These are phyloP conservation scores for Aspergillus sp. DNA, from an alignment of 2,329 filamentous ascomycete species.

Conservation along the genomic window DNA sequence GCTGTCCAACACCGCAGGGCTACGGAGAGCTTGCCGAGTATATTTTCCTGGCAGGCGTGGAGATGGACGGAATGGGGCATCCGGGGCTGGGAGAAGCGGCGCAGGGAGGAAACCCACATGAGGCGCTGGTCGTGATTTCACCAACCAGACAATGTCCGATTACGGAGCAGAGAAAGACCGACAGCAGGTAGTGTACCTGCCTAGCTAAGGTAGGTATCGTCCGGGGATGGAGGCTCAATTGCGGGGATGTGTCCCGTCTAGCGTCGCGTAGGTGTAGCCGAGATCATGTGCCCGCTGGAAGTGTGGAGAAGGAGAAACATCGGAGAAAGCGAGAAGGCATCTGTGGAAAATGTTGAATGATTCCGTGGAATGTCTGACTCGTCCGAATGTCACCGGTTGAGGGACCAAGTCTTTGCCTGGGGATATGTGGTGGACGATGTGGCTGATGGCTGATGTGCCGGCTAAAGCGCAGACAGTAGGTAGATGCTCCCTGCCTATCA, in stretches of 20 bases:
- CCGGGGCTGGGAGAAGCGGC: neutral
- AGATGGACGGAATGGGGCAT: neutral
- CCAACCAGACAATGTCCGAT: conserved; percentile 12
- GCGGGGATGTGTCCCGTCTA: conserved; percentile 6
- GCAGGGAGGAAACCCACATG: too few relatives aligned
- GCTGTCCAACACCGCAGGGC: neutral
- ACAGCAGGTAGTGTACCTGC: neutral
- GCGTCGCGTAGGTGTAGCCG: conserved; percentile 5
- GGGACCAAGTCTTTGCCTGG: too few relatives aligned
- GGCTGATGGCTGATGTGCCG: too few relatives aligned
- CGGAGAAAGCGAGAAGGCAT: neutral
- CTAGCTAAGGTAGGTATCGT: neutral
- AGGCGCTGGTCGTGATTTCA: neutral
- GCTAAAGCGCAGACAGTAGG: too few relatives aligned
- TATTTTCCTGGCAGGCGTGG: neutral
- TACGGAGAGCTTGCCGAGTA: neutral
- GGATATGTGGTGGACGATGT: too few relatives aligned
- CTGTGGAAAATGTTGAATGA: too few relatives aligned
- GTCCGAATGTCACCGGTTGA: too few relatives aligned
- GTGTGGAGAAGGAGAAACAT: conserved; percentile 3
- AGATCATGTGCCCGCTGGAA: conserved; percentile 10
- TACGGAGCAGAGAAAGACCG: conserved; percentile 5
- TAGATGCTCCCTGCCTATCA: neutral
- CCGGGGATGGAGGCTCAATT: conserved; percentile 16
- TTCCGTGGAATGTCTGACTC: too few relatives aligned